phyloP scores from a whole-genome alignment of 306 rosid species.

The Myrica gale region DNA sequence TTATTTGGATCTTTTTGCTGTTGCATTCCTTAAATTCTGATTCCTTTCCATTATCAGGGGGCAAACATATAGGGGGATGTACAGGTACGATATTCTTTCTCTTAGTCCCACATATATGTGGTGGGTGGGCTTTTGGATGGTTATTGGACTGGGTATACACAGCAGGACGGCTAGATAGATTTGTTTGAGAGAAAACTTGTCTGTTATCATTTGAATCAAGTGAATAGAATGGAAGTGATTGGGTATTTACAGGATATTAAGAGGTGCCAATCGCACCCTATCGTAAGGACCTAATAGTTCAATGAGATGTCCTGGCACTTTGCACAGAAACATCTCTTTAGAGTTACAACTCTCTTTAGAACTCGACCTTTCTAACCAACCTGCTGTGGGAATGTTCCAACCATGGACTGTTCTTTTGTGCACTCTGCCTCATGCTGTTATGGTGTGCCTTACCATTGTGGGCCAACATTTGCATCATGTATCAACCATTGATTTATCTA shows the following conservation, averaged over 20 bases:
- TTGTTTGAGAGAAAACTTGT: background rate
- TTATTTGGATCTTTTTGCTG: background rate
- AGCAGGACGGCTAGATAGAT: background rate
- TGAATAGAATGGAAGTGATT: background rate
- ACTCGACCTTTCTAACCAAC: background rate
- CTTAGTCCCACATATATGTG: background rate
- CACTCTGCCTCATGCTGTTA: background rate
- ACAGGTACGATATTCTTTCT: slow-evolving; percentile 52
- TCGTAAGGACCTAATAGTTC: background rate
- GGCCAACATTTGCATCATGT: background rate
- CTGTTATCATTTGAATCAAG: background rate
- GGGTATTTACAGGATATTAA: background rate
- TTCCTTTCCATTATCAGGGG: slow-evolving; percentile 59
- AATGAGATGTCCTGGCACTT: background rate
- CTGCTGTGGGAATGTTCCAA: background rate
- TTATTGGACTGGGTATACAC: background rate
- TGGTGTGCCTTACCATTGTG: background rate
- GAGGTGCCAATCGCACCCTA: background rate
- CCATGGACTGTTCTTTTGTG: background rate
- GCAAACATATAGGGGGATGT: slow-evolving; percentile 93
- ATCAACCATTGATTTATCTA: background rate
- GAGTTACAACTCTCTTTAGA: background rate
- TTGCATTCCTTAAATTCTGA: slow-evolving; percentile 18
- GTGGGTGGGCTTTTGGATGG: background rate
- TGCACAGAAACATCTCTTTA: background rate